These are phyloP conservation scores for Glycine tomentella DNA, from an alignment of 306 rosid genomes.

Conservation along the genomic window DNA sequence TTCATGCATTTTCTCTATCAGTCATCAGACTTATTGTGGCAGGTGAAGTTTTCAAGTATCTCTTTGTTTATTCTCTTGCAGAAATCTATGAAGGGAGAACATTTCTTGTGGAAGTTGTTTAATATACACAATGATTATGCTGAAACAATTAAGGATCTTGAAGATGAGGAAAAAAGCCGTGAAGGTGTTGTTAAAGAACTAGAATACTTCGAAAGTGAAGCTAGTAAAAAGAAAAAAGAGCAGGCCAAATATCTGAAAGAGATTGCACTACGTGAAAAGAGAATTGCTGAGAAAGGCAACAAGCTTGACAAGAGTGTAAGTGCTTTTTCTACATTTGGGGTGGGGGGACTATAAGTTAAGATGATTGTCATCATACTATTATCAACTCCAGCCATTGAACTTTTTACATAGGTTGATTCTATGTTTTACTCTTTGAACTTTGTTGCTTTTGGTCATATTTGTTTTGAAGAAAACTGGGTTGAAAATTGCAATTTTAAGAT, in stretches of 20 bases:
- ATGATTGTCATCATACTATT: slow-evolving; percentile 9
- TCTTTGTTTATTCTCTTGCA: slow-evolving; percentile 51
- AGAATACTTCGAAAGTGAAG: slow-evolving; percentile 72
- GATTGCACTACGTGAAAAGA: slow-evolving; percentile 75
- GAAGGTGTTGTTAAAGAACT: slow-evolving; percentile 75
- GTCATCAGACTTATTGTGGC: slow-evolving; percentile 4
- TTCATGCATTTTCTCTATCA: slow-evolving; percentile 34
- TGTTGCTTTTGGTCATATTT: slow-evolving; percentile 25
- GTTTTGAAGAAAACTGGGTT: slow-evolving; percentile 7
- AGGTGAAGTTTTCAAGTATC: slow-evolving; percentile 28
- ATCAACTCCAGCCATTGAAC: slow-evolving; percentile 27
- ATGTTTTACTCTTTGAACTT: slow-evolving; percentile 27
- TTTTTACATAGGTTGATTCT: slow-evolving; percentile 21
- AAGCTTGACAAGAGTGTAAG: slow-evolving; percentile 93
- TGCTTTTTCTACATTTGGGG: slow-evolving; percentile 38
- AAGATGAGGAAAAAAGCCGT: slow-evolving; percentile 71
- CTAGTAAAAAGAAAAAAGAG: slow-evolving; percentile 85
- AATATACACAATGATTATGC: slow-evolving; percentile 77
- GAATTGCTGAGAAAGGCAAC: slow-evolving; percentile 74
- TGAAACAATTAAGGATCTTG: slow-evolving; percentile 76
- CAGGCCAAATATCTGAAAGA: slow-evolving; percentile 84
- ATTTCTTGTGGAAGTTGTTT: slow-evolving; percentile 89
- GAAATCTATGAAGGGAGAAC: slow-evolving; percentile 86
- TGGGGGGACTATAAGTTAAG: slow-evolving; percentile 1
- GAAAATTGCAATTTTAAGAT: slow-evolving; percentile 23